These are phyloP conservation scores for Pestalotiopsis sp. DNA, from an alignment of 2,329 filamentous ascomycete genomes.

Conservation along the genomic window DNA sequence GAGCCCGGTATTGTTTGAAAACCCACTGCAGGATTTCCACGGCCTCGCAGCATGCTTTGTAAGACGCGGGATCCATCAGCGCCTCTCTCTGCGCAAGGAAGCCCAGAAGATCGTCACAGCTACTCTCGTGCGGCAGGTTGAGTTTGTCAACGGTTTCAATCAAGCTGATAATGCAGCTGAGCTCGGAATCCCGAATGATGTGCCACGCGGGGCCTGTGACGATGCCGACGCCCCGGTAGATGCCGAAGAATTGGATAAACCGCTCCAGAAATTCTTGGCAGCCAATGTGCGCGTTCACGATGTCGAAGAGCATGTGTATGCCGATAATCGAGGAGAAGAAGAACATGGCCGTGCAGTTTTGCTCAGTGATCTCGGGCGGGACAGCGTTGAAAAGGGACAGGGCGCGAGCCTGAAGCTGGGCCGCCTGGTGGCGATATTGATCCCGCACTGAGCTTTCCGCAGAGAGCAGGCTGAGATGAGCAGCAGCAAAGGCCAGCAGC, in stretches of 20 bases:
- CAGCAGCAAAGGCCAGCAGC: constrained; percentile 46
- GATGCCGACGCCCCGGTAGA: constrained; percentile 2
- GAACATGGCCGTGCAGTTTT: constrained; percentile 22
- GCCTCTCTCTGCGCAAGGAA: not conserved
- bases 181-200: not conserved
- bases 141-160: constrained; percentile 1
- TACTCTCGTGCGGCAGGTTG: not conserved
- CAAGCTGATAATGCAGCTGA: constrained; percentile 21
- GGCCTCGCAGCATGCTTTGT: not conserved
- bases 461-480: constrained; percentile 39
- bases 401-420: not conserved
- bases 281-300: constrained; percentile 11
- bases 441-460: not conserved
- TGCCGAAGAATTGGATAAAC: not conserved
- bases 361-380: constrained; percentile 9
- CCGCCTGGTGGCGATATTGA: not conserved
- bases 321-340: constrained; percentile 27
- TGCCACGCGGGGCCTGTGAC: not conserved
- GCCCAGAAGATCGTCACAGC: not conserved
- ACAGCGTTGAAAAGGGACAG: constrained; percentile 15
- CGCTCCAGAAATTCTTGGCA: not conserved
- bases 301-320: constrained; percentile 25
- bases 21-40: not conserved
- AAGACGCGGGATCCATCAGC: not conserved
- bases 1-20: not conserved